Evolutionary conservation across 306 rosid species (phyloP), one percentile per base, ranked within the genome.

Genomic region (Hippophae tibetana): DNA sequence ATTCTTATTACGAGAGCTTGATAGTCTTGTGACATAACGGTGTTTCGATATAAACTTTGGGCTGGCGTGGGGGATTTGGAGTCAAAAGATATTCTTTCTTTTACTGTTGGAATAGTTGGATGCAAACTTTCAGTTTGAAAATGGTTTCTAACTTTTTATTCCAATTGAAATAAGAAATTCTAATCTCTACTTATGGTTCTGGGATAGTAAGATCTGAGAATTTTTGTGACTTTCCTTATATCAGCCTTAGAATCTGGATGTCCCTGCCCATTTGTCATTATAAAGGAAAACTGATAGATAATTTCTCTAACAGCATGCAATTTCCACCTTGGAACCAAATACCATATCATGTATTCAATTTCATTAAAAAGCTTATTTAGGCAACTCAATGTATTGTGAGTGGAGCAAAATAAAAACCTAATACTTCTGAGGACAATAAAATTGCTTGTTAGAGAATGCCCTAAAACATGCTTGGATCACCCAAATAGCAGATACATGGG

Each of bases 381-480:
- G 63, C 38, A 57, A 58, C 52, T 53, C 26, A 43, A 49, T 31
- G 38, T 4, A 2, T 31, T 31, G 5, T 31, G 38, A 31, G 38
- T 31, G 38, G 38, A 31, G 38, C 3, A 31, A 31, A 31, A 31
- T 31, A 31, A 31, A 31, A 31, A 31, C 38, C 38, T 31, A 31
- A 31, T 62, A 13, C 61, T 43, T 45, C 58, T 9, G 42, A 13
- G 65, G 52, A 57, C 42, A 42, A 23, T 40, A 48, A 58, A 60
- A 27, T 61, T 57, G 44, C 56, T 62, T 69, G 54, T 60, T 40
- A 41, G 26, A 56, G 61, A 62, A 55, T 38, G 31, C 48, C 74
- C 27, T 52, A 10, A 18, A 48, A 54, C 60, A 56, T 61, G 61
- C 50, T 47, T 43, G 71, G 61, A 56, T 52, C 71, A 47, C 57